A percentile compares a stretch with the other conserved stretches of the same genome.
Conservation (phyloP, 495 filamentous ascomycete genomes). For the Podospora conica region DNA sequence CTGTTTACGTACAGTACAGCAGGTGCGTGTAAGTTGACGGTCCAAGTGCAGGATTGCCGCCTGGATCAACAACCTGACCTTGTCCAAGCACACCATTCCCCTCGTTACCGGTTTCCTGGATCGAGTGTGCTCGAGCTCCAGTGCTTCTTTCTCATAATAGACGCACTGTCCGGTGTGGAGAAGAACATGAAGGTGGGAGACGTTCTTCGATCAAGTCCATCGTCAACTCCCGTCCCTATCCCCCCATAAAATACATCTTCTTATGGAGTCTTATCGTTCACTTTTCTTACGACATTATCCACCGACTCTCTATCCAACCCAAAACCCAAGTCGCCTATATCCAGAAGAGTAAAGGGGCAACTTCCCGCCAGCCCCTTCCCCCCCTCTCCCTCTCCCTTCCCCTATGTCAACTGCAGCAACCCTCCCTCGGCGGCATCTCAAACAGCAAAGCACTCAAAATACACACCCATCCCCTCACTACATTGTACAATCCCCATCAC, state of each 20-base stretch:
- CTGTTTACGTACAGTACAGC: not conserved
- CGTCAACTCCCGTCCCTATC: no score
- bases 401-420: not conserved
- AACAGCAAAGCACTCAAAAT: conserved; percentile 1
- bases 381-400: not conserved
- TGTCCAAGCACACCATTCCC: no score
- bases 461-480: not conserved
- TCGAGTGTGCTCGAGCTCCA: not conserved
- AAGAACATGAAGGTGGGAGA: not conserved
- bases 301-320: not conserved
- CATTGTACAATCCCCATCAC: not conserved
- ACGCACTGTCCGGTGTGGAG: not conserved
- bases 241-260: not conserved
- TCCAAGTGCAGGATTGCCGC: not conserved
- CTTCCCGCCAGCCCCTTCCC: not conserved
- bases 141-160: no score
- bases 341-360: not conserved
- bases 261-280: not conserved
- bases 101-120: not conserved
- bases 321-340: not conserved
- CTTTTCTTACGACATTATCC: not conserved
- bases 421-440: not conserved
- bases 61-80: not conserved
- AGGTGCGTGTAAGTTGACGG: not conserved
- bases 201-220: not conserved